Evolutionary conservation across 2,329 filamentous ascomycete species (phyloP).

Genomic region (Sarocladium kiliense): DNA sequence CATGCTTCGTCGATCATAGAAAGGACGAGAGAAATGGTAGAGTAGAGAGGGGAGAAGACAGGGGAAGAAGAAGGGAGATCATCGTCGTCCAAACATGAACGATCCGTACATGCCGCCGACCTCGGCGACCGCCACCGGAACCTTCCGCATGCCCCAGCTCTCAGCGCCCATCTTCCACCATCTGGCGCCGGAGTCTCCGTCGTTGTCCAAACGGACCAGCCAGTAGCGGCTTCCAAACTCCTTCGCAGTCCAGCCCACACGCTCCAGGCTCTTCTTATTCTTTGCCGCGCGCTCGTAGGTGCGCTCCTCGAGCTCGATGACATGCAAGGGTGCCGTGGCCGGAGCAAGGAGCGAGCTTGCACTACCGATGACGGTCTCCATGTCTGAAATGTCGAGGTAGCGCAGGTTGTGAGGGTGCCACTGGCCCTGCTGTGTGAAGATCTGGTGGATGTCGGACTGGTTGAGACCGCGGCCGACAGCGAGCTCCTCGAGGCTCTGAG

Average conservation of each 20-base stretch:
- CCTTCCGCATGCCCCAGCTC: constrained; percentile 83
- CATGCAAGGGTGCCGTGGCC: constrained; percentile 63
- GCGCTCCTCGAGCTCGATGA: constrained; percentile 69
- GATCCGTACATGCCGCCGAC: constrained; percentile 90
- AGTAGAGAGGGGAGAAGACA: not conserved
- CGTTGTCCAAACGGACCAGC: constrained; percentile 54
- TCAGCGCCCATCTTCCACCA: constrained; percentile 81
- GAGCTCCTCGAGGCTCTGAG: constrained; percentile 69
- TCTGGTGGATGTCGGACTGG: constrained; percentile 58
- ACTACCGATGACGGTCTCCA: constrained; percentile 49
- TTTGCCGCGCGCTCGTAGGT: constrained; percentile 61
- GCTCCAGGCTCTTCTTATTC: constrained; percentile 52
- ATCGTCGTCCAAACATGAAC: constrained; percentile 57
- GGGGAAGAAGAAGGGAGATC: not conserved
- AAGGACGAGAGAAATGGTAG: not conserved
- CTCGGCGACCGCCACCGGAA: constrained; percentile 87
- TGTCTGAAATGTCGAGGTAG: constrained; percentile 72
- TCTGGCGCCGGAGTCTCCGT: constrained; percentile 45
- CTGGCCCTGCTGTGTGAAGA: constrained; percentile 47
- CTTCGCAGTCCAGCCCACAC: constrained; percentile 64
- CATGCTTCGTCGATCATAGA: not conserved
- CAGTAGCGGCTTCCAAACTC: constrained; percentile 62
- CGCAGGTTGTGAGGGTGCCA: constrained; percentile 54
- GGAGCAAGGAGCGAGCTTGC: constrained; percentile 55
- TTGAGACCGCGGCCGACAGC: constrained; percentile 65